Base-by-base conservation (phyloP, 495 filamentous ascomycete genomes). In the Lineolata rhizophorae region DNA sequence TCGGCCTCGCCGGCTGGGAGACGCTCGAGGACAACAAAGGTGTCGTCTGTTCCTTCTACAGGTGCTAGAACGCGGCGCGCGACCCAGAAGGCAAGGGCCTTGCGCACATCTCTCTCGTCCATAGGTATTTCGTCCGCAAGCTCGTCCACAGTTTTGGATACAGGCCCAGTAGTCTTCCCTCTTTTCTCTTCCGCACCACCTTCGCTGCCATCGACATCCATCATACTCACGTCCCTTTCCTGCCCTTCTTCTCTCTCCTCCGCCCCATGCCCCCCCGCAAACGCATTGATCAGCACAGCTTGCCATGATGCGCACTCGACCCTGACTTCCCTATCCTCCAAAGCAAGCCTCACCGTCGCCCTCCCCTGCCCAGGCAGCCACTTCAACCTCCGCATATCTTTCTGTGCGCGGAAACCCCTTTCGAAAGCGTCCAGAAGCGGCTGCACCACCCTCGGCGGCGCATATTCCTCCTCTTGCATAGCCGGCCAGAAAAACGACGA, bases 401-500 rank as follows among this genome's bases (percentile, higher is more conserved):
- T 92, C 41, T 85, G 60, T 2, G 52, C 53, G 42, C 80, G 71
- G 47, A 92, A 97, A n/a, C 72, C 73, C 3, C 50, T 42, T 27
- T 73, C 66, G 54, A 92, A 97, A 15, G 53, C 56, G 31, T 65
- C 51, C 49, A 84, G 79, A 17, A 78, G 51, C 2, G 61, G 46
- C 3, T 50, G 34, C 20, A 95, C 70, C 20, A 60, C 58, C 0
- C 53, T 32, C 3, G 90, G 87, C 6, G 90, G 53, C 20, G 56
- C 47, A 53, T 91, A 94, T 16, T 60, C 60, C 40, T 84, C 77
- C 13, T 76, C 67, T 26, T 81, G 72, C 8, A 94, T 57, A 1
- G 71, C 57, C 0, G 90, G 85, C 87, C 87, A 99, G 59, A 85
- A 99, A 42, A 90, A 68, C n/a, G 78, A 67, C 0, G 81, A 92